Evolutionary conservation across 495 filamentous ascomycete species (phyloP), one percentile per base, ranked within the genome.

Genomic region (Hypoxylon subgilvum): DNA sequence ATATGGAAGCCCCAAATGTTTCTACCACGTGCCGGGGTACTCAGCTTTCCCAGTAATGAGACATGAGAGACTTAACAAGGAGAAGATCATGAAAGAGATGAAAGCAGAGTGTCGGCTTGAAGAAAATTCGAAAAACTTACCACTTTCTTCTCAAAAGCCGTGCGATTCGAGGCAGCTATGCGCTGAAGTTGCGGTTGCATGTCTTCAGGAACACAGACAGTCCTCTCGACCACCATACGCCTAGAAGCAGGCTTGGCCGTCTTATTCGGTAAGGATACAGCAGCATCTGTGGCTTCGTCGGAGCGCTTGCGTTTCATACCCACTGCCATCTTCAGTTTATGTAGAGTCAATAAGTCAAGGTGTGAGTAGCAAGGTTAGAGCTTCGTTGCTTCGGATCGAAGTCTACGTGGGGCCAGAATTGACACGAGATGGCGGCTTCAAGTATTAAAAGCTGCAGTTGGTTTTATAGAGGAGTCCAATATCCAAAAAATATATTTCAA

Each of bases 131-230:
- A 18, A 9, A 1, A 17, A 58, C 61, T 45, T 41, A 64, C 61
- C 36, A 88, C 81, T 62, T 79, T 78, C 46, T 82, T 80, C 58
- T 82, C 80, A 71, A 79, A 82, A 42, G 75, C 69, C 17, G 84
- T 84, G 27, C 80, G 76, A 32, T 72, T 74, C 19, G 69, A 69
- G n/a, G 57, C 50, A 3, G 64, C 66, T 59, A 77, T 75, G 47
- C 67, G 71, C 42, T 49, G 50, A 9, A 66, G 64, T 18, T 69
- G 68, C 0, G 62, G 44, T 16, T 59, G 46, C 67, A 71, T 71
- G 49, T 62, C 61, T 55, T 66, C 66, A 10, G 60, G 59, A 3
- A 49, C 43, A 28, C 38, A 31, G 10, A 41, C 14, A n/a, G 48
- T 19, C 13, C 51, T 8, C 21, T 64, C 30, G 38, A 28, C 16